Conservation (phyloP, 495 filamentous ascomycete species). For the Aspergillus cavernicola region DNA sequence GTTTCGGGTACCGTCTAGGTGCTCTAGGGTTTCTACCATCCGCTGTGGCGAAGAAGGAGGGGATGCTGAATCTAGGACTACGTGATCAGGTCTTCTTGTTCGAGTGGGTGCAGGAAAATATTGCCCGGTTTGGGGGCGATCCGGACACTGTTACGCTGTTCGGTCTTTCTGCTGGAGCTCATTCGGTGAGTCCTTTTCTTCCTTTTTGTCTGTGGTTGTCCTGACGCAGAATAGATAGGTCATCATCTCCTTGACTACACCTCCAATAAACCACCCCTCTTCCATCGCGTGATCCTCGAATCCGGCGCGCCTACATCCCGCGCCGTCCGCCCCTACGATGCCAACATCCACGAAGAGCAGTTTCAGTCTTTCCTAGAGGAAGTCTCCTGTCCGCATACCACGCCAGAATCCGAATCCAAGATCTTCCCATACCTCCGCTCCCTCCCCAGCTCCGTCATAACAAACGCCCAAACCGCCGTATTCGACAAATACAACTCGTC, state of each 20-base stretch:
- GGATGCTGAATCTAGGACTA: conserved; percentile 58
- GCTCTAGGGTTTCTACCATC: conserved; percentile 62
- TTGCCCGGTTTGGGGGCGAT: conserved; percentile 57
- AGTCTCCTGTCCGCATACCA: conserved; percentile 21
- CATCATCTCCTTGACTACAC: conserved; percentile 59
- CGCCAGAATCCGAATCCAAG: conserved; percentile 27
- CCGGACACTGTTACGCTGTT: conserved; percentile 59
- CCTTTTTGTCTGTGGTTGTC: too few relatives aligned
- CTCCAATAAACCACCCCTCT: conserved; percentile 33
- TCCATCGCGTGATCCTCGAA: conserved; percentile 61
- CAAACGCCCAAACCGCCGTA: conserved; percentile 45
- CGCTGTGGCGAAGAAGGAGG: conserved; percentile 46
- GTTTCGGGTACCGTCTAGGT: conserved; percentile 58
- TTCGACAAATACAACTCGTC: conserved; percentile 51
- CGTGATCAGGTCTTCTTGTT: conserved; percentile 58
- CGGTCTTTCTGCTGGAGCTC: conserved; percentile 61
- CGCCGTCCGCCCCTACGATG: conserved; percentile 51
- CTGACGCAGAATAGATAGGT: conserved; percentile 44
- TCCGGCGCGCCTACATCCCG: conserved; percentile 61
- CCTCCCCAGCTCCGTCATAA: conserved; percentile 42
- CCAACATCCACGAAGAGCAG: conserved; percentile 56
- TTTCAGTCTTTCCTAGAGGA: conserved; percentile 54
- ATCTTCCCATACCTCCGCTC: conserved; percentile 50
- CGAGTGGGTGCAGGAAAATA: conserved; percentile 60
- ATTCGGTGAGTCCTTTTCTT: conserved; percentile 42